These are phyloP conservation scores for Papiliotrema laurentii DNA, from an alignment of 1,284 basidiomycete genomes.

Conservation along the genomic window DNA sequence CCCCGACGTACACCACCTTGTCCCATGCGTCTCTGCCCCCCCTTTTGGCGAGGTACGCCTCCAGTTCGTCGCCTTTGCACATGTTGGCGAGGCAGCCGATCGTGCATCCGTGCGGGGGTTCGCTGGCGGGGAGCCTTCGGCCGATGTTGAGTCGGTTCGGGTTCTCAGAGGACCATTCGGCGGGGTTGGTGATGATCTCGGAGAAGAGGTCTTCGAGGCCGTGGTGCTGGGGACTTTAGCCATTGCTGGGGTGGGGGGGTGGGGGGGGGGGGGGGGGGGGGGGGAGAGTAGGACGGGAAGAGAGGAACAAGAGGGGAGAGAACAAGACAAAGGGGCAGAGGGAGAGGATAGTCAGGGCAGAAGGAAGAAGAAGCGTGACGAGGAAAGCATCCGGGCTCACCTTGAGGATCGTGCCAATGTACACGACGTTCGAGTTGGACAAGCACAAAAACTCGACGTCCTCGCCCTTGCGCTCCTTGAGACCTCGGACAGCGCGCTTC, in stretches of 20 bases:
- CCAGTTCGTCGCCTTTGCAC: constrained; percentile 96
- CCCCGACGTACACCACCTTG: constrained; percentile 84
- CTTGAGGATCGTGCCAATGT: constrained; percentile 83
- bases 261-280: not conserved
- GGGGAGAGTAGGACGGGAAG: not conserved
- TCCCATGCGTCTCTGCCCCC: constrained; percentile 61
- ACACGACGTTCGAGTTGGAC: constrained; percentile 90
- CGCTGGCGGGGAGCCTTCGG: constrained; percentile 68
- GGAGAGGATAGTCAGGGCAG: not conserved
- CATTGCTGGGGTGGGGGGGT: too few relatives aligned
- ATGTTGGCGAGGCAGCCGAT: constrained; percentile 94
- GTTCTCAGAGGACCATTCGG: constrained; percentile 62
- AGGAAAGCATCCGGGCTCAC: constrained; percentile 50
- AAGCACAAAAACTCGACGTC: constrained; percentile 83
- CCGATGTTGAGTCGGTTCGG: constrained; percentile 71
- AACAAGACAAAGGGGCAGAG: not conserved
- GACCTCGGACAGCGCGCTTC: constrained; percentile 73
- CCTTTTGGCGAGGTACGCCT: constrained; percentile 69
- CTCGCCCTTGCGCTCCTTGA: constrained; percentile 60
- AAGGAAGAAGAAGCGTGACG: too few relatives aligned
- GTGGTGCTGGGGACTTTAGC: constrained; percentile 57
- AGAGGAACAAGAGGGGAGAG: not conserved
- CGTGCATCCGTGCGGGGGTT: constrained; percentile 75
- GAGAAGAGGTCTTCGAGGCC: constrained; percentile 69
- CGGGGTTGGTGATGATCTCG: constrained; percentile 89